Evolutionary conservation across 768 basidiomycete genomes (phyloP), one percentile per base, ranked within the genome.

Genomic region (Pulveroboletus sp.): DNA sequence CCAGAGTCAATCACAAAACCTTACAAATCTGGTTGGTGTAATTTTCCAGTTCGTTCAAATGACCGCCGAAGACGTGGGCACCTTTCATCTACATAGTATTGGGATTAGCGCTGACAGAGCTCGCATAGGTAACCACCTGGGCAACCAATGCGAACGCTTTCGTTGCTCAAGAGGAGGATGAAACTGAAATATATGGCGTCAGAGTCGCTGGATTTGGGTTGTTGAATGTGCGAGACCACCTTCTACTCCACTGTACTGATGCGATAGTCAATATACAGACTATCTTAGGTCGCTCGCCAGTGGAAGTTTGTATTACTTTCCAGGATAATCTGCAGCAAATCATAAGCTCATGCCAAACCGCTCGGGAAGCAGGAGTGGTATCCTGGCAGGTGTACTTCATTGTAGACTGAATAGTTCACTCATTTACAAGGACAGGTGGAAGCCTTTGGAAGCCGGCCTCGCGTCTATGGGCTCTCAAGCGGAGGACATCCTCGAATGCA

Each of bases 91-190:
- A 15, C 44, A 14, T 26, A 56, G 10, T 42, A 32, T 15, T 50
- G 2, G 5, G 7, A 14, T 38, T 17, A 35, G 9, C 21, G 35
- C 18, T 49, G 28, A 53, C n/a, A 26, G 32, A 38, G 37, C 11
- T 43, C 47, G 50, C 26, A 27, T 54, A 97, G 93, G 93, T 93
- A 63, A 91, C 93, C 28, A 86, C 82, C 14, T 98, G 95, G 95
- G 80, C 82, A 3, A 80, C 76, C 46, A 88, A 96, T 58, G 83
- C 90, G 4, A 97, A 98, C 57, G 82, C 86, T 4, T 98, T 98
- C 61, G 84, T 98, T 28, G 86, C 87, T 24, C 92, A 98, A 63
- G 94, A 97, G 61, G 92, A 96, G 47, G 95, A 97, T 53, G 93
- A 95, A 54, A 84, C 84, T 1, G 82, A 88, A 46, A 64, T 76